Percentiles rank a stretch among this genome's conserved stretches.
These are phyloP conservation scores for Botrytis fragariae DNA, from an alignment of 2,329 filamentous ascomycete genomes.

Conservation along the genomic window DNA sequence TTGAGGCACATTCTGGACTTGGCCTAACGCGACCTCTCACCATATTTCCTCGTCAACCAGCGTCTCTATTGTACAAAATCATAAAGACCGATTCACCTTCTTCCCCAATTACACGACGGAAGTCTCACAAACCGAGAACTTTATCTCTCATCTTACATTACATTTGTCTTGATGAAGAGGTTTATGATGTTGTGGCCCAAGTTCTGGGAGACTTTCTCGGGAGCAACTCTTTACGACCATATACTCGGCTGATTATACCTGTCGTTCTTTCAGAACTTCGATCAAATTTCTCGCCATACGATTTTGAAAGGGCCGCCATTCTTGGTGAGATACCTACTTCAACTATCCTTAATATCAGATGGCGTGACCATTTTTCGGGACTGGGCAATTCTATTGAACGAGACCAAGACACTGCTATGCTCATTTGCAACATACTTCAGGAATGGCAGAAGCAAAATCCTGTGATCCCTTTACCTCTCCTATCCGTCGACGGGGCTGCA, in stretches of 20 bases:
- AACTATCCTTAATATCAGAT: conserved; percentile 47
- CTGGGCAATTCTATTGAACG: conserved; percentile 42
- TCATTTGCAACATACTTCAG: conserved; percentile 32
- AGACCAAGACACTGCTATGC: conserved; percentile 32
- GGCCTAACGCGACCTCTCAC: conserved; percentile 53
- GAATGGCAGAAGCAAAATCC: conserved; percentile 32
- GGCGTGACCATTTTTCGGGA: conserved; percentile 51
- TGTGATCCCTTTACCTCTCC: conserved; percentile 29
- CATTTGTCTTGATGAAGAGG: conserved; percentile 72
- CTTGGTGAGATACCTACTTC: conserved; percentile 51
- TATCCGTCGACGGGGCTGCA: conserved; percentile 29
- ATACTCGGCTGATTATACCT: conserved; percentile 47
- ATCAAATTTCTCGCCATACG: conserved; percentile 46
- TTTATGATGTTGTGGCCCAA: conserved; percentile 50
- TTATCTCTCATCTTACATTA: conserved; percentile 73
- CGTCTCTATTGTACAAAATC: conserved; percentile 78
- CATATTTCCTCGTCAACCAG: conserved; percentile 78
- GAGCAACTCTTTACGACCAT: conserved; percentile 45
- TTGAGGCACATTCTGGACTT: conserved; percentile 60
- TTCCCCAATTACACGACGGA: conserved; percentile 35
- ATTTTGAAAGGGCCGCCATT: conserved; percentile 57
- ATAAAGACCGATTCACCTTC: conserved; percentile 48
- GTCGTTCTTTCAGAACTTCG: conserved; percentile 47
- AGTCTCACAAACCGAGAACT: conserved; percentile 38
- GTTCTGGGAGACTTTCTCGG: conserved; percentile 45